Base-by-base conservation (phyloP, 2,329 filamentous ascomycete species). In the Colletotrichum musae region DNA sequence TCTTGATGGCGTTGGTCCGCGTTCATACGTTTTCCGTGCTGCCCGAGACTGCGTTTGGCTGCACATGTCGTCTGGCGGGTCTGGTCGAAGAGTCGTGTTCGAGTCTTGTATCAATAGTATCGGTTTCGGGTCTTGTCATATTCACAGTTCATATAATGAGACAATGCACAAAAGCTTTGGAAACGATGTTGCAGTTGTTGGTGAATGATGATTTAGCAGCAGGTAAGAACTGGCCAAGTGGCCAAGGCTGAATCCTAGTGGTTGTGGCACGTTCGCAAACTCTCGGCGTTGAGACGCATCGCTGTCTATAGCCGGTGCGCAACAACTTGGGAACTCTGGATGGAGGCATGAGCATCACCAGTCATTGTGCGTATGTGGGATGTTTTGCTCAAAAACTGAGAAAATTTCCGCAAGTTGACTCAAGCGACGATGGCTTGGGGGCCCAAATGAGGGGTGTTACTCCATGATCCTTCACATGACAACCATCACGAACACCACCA, bases 61-160 rank as follows among this genome's bases (percentile, higher is more conserved):
- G 63, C 43, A 61, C 48, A 43, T 51, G 47, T 60, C 51, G 67
- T 53, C 51, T 67, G 67, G 57, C 36, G 39, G 51, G 57, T 53
- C 67, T 67, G 36, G 56, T 43, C 51, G 57, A 67, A 48, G 51
- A 64, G 45, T 21, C 13, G 24, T 39, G 41, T 57, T 57, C 32
- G 51, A 26, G 36, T 70, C 36, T 52, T 70, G 67, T 70, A 70
- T 70, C 51, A 52, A 61, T 70, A 70, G 36, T 51, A 58, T 13
- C 16, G 12, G 56, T 51, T 61, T 13, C 16, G 12, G 56, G 39
- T 47, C 52, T 50, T 45, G 56, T 43, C 53, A 70, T 61, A 47
- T 67, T 67, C 51, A 53, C 56, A 70, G 26, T 67, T 61, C 57
- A 58, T 58, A 58, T 58, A 58, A 70, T 61, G 57, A 61, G 41